Evolutionary conservation across 176 grass and related monocot species (phyloP).

Genomic region (Musa acuminata): DNA sequence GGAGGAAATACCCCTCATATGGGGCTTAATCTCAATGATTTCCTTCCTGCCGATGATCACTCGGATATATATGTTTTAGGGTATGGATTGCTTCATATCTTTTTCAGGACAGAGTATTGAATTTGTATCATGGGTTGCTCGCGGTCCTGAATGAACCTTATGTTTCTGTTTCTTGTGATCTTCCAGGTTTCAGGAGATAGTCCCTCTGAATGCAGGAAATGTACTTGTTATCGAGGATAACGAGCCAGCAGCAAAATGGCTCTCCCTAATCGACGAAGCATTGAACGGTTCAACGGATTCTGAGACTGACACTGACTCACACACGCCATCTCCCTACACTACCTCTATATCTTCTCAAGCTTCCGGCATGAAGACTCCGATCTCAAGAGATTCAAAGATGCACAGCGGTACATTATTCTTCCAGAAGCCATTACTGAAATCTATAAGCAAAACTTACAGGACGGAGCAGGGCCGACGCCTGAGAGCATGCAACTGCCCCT

Average conservation of each 20-base stretch:
- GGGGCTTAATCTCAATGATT: slow-evolving; percentile 43
- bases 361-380: slow-evolving; percentile 19
- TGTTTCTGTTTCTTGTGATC: slow-evolving; percentile 1
- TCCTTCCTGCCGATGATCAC: slow-evolving; percentile 43
- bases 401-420: slow-evolving; percentile 36
- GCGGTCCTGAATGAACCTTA: background rate
- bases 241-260: slow-evolving; percentile 76
- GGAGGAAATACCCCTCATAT: slow-evolving; percentile 38
- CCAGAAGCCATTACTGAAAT: slow-evolving; percentile 40
- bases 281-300: slow-evolving; percentile 44
- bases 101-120: background rate
- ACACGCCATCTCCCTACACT: slow-evolving; percentile 8
- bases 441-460: slow-evolving; percentile 47
- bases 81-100: slow-evolving; percentile 20
- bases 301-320: slow-evolving; percentile 5
- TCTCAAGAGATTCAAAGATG: slow-evolving; percentile 28
- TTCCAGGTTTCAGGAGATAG: slow-evolving; percentile 58
- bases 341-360: slow-evolving; percentile 16
- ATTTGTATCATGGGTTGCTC: background rate
- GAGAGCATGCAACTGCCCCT: slow-evolving; percentile 57
- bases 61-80: slow-evolving; percentile 56
- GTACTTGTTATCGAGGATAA: slow-evolving; percentile 90
- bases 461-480: slow-evolving; percentile 39
- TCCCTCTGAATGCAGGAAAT: slow-evolving; percentile 89
- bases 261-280: slow-evolving; percentile 73